Conservation (phyloP, 129 eudicot species). For the Tagetes erecta region DNA sequence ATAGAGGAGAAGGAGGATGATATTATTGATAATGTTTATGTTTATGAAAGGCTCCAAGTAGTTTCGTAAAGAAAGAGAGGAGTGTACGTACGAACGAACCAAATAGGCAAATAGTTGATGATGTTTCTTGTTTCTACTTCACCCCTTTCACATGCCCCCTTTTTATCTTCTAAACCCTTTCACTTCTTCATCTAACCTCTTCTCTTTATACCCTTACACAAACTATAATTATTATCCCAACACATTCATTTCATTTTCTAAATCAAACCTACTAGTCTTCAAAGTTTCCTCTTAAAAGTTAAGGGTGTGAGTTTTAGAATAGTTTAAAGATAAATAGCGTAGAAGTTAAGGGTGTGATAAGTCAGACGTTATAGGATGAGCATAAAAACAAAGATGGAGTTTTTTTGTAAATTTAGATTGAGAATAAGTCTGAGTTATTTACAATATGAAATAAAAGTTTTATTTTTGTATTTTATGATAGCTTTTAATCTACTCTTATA, state of each 20-base stretch:
- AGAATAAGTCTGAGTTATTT: no score
- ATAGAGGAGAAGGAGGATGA: background rate
- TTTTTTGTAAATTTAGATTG: no score
- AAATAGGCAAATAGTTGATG: conserved; percentile 13
- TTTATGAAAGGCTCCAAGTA: conserved; percentile 21
- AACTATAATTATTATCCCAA: background rate
- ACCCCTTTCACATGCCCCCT: conserved; percentile 33
- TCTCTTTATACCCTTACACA: conserved; percentile 28
- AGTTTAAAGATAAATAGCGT: no score
- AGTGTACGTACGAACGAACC: background rate
- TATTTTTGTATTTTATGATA: no score
- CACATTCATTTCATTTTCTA: background rate
- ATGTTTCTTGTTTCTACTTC: conserved; percentile 33
- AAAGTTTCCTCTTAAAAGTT: background rate
- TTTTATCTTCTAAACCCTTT: conserved; percentile 30
- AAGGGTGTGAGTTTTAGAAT: background rate
- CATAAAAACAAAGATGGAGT: no score
- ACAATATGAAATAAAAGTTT: no score
- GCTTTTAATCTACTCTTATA: no score
- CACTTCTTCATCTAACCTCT: conserved; percentile 34
- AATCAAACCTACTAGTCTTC: conserved; percentile 21
- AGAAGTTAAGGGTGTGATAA: no score
- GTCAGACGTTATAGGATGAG: no score
- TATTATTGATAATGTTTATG: background rate
- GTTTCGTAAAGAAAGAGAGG: conserved; percentile 17